phyloP scores from a whole-genome alignment of 2,329 filamentous ascomycete genomes.

The Aspergillus oerlinghausenensis region DNA sequence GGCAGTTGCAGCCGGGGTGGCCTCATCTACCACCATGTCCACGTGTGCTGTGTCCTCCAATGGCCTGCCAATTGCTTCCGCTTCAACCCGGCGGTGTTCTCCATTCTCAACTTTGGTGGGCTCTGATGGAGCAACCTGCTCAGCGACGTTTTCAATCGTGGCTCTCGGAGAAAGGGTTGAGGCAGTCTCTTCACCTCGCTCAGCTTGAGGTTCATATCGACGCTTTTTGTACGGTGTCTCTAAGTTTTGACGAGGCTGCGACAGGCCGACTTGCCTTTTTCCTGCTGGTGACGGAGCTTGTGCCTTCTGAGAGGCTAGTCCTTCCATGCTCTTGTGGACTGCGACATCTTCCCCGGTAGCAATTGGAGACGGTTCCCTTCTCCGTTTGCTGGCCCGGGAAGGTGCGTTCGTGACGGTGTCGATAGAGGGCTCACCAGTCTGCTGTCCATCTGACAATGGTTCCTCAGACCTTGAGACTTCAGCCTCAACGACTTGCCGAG shows the following conservation, averaged over 20 bases:
- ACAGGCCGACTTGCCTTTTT: not conserved
- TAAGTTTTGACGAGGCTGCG: not conserved
- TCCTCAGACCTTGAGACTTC: not conserved
- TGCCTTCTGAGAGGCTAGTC: not conserved
- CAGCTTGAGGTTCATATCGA: slow-evolving; percentile 1
- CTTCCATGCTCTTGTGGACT: not conserved
- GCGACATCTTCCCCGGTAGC: not conserved
- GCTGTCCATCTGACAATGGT: not conserved
- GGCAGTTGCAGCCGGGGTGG: not conserved
- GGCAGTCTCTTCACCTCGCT: not conserved
- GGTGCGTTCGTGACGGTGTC: not conserved
- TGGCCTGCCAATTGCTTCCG: not conserved
- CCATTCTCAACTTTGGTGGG: not conserved
- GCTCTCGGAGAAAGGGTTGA: not conserved
- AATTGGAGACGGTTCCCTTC: not conserved
- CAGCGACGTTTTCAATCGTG: not conserved
- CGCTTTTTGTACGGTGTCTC: slow-evolving; percentile 13
- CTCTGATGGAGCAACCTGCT: not conserved
- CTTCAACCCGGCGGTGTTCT: not conserved
- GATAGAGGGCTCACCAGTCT: not conserved
- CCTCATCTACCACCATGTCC: not conserved
- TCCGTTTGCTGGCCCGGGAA: not conserved
- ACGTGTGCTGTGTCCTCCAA: not conserved
- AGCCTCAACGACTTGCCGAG: not conserved
- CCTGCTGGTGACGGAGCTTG: not conserved